A percentile compares a stretch with the other conserved stretches of the same genome.
Evolutionary conservation across 176 grass and related monocot genomes (phyloP).

Genomic region (Olyra latifolia): DNA sequence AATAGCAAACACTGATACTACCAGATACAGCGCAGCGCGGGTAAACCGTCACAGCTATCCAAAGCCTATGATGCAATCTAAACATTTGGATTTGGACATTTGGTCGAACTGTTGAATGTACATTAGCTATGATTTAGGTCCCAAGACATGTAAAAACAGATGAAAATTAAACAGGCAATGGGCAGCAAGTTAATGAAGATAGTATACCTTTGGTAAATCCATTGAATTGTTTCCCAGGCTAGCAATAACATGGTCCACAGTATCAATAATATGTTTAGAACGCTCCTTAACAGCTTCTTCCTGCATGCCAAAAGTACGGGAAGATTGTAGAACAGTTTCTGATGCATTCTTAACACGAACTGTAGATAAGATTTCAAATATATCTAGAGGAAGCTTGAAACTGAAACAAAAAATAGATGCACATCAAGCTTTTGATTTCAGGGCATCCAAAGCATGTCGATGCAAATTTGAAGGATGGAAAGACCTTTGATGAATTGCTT

Average conservation of each 20-base stretch:
- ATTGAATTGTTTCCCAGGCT: background rate
- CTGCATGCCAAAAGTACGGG: slow-evolving; percentile 3
- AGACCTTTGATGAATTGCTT: background rate
- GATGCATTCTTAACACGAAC: background rate
- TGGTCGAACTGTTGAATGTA: background rate
- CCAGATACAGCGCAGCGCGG: background rate
- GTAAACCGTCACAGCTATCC: background rate
- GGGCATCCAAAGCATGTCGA: background rate
- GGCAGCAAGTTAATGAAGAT: background rate
- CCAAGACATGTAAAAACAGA: background rate
- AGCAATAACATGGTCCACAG: background rate
- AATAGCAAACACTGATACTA: background rate
- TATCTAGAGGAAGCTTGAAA: background rate
- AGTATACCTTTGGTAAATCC: background rate
- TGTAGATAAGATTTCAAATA: background rate
- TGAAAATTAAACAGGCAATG: background rate
- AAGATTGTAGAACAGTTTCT: background rate
- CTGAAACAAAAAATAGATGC: background rate
- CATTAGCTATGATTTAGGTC: background rate
- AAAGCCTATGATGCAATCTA: background rate
- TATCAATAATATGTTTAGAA: background rate
- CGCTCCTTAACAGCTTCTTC: slow-evolving; percentile 29
- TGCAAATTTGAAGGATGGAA: background rate
- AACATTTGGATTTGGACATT: background rate
- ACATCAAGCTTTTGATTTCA: background rate